Percentiles rank a stretch among this genome's conserved stretches.
phyloP scores from a whole-genome alignment of 352 stramenopile genomes.

The Thalassiosira exigua region DNA sequence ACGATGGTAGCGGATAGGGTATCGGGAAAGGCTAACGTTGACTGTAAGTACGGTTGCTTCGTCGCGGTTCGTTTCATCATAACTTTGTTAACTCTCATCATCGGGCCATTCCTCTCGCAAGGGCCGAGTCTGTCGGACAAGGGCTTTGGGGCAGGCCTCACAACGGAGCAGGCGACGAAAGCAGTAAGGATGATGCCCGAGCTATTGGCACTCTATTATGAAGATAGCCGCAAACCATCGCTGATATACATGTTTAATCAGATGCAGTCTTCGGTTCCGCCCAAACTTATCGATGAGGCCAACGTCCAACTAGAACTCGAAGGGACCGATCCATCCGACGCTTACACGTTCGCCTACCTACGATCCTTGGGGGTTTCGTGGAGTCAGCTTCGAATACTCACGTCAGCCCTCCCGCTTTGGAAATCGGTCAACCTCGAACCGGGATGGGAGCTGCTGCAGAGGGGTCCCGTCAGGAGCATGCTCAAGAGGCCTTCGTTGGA shows the following conservation, averaged over 20 bases:
- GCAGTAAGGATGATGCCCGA: slow-evolving; percentile 61
- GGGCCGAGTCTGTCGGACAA: slow-evolving; percentile 45
- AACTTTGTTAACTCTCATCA: no score
- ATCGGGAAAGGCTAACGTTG: slow-evolving; percentile 23
- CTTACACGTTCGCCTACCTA: slow-evolving; percentile 59
- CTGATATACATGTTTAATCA: slow-evolving; percentile 45
- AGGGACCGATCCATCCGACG: slow-evolving; percentile 48
- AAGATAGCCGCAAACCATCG: slow-evolving; percentile 50
- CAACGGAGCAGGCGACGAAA: slow-evolving; percentile 45
- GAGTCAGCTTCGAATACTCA: slow-evolving; percentile 45
- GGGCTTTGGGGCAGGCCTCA: slow-evolving; percentile 64
- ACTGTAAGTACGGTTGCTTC: slow-evolving; percentile 53
- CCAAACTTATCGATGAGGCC: slow-evolving; percentile 48
- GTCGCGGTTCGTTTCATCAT: no score
- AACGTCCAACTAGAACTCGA: slow-evolving; percentile 44
- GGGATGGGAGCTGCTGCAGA: slow-evolving; percentile 54
- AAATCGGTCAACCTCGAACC: slow-evolving; percentile 52
- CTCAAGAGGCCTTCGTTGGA: slow-evolving; percentile 44
- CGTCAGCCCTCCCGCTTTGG: slow-evolving; percentile 56
- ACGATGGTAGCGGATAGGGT: slow-evolving; percentile 27
- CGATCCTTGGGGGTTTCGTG: slow-evolving; percentile 56
- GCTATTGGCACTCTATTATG: slow-evolving; percentile 56
- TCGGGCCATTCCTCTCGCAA: slow-evolving; percentile 1
- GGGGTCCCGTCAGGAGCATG: slow-evolving; percentile 33
- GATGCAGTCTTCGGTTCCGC: slow-evolving; percentile 19